phyloP scores from a whole-genome alignment of 257 asterid genomes.

The Thymus quinquecostatus region DNA sequence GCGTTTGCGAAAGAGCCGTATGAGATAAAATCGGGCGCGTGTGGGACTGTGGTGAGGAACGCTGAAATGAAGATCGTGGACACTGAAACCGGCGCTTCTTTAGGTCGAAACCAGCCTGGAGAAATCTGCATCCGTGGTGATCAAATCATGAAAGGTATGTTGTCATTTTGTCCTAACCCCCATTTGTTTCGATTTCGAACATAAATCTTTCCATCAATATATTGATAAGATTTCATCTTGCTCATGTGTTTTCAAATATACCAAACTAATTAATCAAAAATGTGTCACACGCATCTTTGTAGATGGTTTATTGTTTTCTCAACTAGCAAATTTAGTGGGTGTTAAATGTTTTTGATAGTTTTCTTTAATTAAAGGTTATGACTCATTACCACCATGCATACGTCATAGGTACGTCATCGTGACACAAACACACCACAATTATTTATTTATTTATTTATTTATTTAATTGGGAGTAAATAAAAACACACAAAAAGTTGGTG shows the following conservation, averaged over 20 bases:
- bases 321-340: no score
- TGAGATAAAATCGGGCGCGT: conserved; percentile 86
- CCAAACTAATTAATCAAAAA: no score
- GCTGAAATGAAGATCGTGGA: conserved; percentile 93
- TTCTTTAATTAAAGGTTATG: neutral
- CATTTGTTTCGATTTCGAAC: no score
- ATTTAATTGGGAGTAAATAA: neutral
- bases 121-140: conserved; percentile 90
- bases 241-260: no score
- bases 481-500: conserved; percentile 15
- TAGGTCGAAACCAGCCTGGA: conserved; percentile 77
- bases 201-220: no score
- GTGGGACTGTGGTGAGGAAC: conserved; percentile 89
- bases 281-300: no score
- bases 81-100: conserved; percentile 57
- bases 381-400: neutral
- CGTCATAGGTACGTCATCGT: conserved; percentile 19
- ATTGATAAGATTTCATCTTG: no score
- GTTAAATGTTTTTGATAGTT: no score
- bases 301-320: no score
- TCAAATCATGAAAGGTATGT: conserved; percentile 92
- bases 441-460: no score
- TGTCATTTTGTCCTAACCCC: neutral
- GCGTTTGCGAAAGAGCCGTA: conserved; percentile 84
- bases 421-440: neutral